A percentile compares a stretch with the other conserved stretches of the same genome.
phyloP scores from a whole-genome alignment of 192 early-diverging fungal genomes.

The Physocladia obscura region DNA sequence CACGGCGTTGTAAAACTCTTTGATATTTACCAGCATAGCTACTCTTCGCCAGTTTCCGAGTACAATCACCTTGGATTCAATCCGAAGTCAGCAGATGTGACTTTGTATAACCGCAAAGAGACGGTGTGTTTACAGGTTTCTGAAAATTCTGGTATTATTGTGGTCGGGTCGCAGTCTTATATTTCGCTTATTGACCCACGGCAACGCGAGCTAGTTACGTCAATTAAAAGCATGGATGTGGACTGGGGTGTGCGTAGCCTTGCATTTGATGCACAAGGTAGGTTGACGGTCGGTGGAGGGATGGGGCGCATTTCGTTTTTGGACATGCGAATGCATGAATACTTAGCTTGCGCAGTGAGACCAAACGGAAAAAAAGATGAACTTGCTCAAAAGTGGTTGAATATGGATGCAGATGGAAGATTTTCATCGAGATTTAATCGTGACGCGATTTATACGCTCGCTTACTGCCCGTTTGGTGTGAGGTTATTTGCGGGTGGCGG shows the following conservation, averaged over 20 bases:
- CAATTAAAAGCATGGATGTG: constrained; percentile 59
- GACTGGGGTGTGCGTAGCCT: constrained; percentile 71
- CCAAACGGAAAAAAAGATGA: neutral
- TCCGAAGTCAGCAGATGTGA: neutral
- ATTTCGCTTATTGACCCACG: constrained; percentile 48
- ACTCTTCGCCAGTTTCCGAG: neutral
- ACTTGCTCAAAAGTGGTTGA: neutral
- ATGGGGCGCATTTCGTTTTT: constrained; percentile 63
- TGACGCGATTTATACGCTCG: constrained; percentile 64
- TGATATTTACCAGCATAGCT: constrained; percentile 40
- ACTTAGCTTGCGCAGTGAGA: constrained; percentile 47
- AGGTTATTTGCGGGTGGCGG: constrained; percentile 66
- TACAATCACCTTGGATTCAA: neutral
- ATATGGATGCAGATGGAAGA: neutral
- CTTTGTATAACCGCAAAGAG: constrained; percentile 35
- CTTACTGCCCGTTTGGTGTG: constrained; percentile 40
- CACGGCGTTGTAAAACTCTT: constrained; percentile 68
- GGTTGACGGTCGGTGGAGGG: constrained; percentile 64
- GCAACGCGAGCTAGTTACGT: constrained; percentile 38
- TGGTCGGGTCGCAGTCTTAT: constrained; percentile 45
- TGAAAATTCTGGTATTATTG: constrained; percentile 10
- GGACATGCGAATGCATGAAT: constrained; percentile 56
- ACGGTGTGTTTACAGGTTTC: constrained; percentile 28
- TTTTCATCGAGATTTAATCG: constrained; percentile 33
- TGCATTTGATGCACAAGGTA: constrained; percentile 34